A percentile compares a stretch with the other conserved stretches of the same genome.
phyloP scores from a whole-genome alignment of 257 asterid genomes.

The Thymus quinquecostatus region DNA sequence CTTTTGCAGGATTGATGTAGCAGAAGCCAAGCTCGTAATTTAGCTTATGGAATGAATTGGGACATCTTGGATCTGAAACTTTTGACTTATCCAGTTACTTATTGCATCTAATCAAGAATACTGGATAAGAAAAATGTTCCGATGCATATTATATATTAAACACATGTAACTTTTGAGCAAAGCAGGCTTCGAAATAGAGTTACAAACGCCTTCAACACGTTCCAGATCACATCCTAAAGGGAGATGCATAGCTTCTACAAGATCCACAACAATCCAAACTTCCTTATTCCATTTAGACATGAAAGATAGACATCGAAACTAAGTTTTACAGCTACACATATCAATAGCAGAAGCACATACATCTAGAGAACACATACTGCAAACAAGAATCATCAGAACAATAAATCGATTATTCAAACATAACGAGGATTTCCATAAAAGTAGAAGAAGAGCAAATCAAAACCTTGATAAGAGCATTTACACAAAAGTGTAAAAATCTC shows the following conservation, averaged over 20 bases:
- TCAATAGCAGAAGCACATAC: background rate
- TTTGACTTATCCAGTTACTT: background rate
- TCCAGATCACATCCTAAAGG: background rate
- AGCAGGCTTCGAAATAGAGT: background rate
- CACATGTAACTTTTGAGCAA: background rate
- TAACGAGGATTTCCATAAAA: background rate
- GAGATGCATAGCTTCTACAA: conserved; percentile 18
- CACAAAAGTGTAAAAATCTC: conserved; percentile 76
- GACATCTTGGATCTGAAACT: conserved; percentile 5
- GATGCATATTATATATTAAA: no score
- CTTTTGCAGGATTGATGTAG: conserved; percentile 6
- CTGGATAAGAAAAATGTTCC: no score
- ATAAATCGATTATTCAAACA: background rate
- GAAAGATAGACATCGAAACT: conserved; percentile 13
- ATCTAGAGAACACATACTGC: background rate
- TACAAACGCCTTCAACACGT: conserved; percentile 7
- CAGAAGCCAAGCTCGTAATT: background rate
- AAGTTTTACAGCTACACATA: conserved; percentile 1
- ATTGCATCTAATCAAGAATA: background rate
- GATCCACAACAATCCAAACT: background rate
- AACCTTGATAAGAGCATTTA: conserved; percentile 93
- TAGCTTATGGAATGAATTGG: background rate
- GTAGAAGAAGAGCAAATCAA: conserved; percentile 1
- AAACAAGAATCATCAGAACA: conserved; percentile 8
- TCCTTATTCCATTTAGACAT: background rate